These are phyloP conservation scores for Colletotrichum cordylinicola DNA, from an alignment of 2,329 filamentous ascomycete genomes.

Conservation along the genomic window DNA sequence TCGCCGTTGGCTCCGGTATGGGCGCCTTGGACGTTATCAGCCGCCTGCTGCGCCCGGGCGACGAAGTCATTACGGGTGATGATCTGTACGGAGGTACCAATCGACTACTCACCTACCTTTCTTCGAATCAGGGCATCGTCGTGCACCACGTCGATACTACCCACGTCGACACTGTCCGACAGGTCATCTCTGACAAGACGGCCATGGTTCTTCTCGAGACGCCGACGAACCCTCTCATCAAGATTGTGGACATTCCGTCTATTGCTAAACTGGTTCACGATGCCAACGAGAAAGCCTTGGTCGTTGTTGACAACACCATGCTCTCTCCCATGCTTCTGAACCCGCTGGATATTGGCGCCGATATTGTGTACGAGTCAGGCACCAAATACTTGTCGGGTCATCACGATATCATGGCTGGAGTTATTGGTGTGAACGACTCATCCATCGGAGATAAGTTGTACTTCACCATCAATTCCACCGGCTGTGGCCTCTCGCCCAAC, in stretches of 20 bases:
- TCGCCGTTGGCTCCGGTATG: conserved; percentile 97
- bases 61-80: conserved; percentile 96
- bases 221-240: conserved; percentile 97
- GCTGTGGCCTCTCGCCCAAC: conserved; percentile 92
- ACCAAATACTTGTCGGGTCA: conserved; percentile 98
- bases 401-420: conserved; percentile 98
- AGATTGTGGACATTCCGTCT: conserved; percentile 88
- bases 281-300: conserved; percentile 77
- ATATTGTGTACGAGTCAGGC: conserved; percentile 96
- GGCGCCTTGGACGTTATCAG: conserved; percentile 96
- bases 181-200: conserved; percentile 78
- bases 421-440: conserved; percentile 88
- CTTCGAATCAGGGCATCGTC: conserved; percentile 86
- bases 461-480: conserved; percentile 96
- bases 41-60: conserved; percentile 85
- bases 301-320: conserved; percentile 99
- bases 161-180: conserved; percentile 70
- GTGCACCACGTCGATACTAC: conserved; percentile 98
- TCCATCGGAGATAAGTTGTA: conserved; percentile 87
- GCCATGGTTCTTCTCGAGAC: conserved; percentile 96
- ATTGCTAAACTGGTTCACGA: conserved; percentile 81
- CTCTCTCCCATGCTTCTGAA: conserved; percentile 93
- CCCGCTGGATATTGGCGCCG: conserved; percentile 91
- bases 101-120: conserved; percentile 89
- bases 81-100: conserved; percentile 97